Evolutionary conservation across 306 rosid species (phyloP).

Genomic region (Vicia villosa): DNA sequence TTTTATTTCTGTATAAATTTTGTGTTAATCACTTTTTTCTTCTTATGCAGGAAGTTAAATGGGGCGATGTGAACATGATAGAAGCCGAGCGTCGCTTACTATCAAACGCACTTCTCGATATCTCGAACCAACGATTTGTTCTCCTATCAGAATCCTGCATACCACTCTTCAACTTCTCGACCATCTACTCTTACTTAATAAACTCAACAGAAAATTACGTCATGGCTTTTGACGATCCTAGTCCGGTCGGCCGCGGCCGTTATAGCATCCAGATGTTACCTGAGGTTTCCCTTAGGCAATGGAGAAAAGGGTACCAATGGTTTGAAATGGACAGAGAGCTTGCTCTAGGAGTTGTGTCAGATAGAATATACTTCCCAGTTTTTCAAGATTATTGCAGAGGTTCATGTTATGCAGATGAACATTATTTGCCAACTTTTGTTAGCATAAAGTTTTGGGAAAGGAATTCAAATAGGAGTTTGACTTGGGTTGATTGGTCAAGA

Average conservation of each 20-base stretch:
- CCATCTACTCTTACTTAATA: constrained; percentile 63
- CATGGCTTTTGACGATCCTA: constrained; percentile 62
- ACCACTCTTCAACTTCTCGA: constrained; percentile 79
- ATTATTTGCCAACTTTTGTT: constrained; percentile 73
- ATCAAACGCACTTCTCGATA: constrained; percentile 80
- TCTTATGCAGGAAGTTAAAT: constrained; percentile 58
- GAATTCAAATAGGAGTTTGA: constrained; percentile 75
- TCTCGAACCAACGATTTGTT: constrained; percentile 74
- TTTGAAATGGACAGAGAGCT: constrained; percentile 72
- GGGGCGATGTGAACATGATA: constrained; percentile 85
- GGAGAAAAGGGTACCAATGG: constrained; percentile 94
- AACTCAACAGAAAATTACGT: constrained; percentile 59
- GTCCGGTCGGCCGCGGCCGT: constrained; percentile 66
- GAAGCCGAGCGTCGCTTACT: constrained; percentile 84
- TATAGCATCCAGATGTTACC: constrained; percentile 65
- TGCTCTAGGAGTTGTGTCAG: constrained; percentile 66
- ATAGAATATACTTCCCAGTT: constrained; percentile 54
- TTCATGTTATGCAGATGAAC: constrained; percentile 79
- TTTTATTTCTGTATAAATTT: too few species aligned
- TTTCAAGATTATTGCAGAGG: constrained; percentile 54
- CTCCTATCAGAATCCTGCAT: constrained; percentile 84
- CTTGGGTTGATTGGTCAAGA: constrained; percentile 86
- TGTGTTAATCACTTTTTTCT: too few species aligned
- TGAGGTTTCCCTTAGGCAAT: constrained; percentile 46
- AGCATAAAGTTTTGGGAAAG: constrained; percentile 50